phyloP scores from a whole-genome alignment of 2,329 filamentous ascomycete species.

The Penicillium olsonii region DNA sequence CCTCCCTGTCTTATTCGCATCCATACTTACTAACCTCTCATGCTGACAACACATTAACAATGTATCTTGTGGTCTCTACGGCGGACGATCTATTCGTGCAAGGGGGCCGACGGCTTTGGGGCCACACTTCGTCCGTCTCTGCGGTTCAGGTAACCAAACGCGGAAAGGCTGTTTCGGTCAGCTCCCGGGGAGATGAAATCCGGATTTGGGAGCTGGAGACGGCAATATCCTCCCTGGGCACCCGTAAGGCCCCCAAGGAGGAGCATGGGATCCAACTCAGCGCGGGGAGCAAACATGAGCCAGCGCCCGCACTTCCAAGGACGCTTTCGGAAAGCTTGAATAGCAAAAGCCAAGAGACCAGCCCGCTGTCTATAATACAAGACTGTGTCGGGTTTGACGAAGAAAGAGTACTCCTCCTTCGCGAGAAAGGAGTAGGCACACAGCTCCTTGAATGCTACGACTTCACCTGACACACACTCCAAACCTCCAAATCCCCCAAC shows the following conservation, averaged over 20 bases:
- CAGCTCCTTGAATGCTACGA: slow-evolving; percentile 83
- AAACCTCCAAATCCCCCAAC: neutral
- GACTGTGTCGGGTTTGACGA: slow-evolving; percentile 86
- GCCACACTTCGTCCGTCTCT: slow-evolving; percentile 86
- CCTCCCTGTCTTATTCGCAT: slow-evolving; percentile 70
- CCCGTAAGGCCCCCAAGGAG: slow-evolving; percentile 45
- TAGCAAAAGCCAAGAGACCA: slow-evolving; percentile 18
- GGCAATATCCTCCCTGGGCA: slow-evolving; percentile 53
- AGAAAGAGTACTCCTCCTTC: slow-evolving; percentile 84
- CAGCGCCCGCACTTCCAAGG: neutral
- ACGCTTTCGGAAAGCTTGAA: neutral
- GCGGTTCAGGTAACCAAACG: slow-evolving; percentile 80
- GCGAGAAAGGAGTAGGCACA: slow-evolving; percentile 66
- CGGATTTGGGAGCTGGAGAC: slow-evolving; percentile 90
- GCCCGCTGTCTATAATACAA: slow-evolving; percentile 45
- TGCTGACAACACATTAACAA: slow-evolving; percentile 81
- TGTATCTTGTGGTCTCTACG: slow-evolving; percentile 78
- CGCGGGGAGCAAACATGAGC: slow-evolving; percentile 36
- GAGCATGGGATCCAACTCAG: slow-evolving; percentile 58
- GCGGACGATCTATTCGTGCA: slow-evolving; percentile 67
- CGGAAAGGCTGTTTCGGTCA: slow-evolving; percentile 89
- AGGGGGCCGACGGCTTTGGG: slow-evolving; percentile 76
- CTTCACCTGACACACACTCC: slow-evolving; percentile 62
- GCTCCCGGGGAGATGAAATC: slow-evolving; percentile 73
- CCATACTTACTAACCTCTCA: slow-evolving; percentile 84